A percentile compares a stretch with the other conserved stretches of the same genome.
Conservation (phyloP, 169 alveolate species). For the Plasmodium knowlesi region DNA sequence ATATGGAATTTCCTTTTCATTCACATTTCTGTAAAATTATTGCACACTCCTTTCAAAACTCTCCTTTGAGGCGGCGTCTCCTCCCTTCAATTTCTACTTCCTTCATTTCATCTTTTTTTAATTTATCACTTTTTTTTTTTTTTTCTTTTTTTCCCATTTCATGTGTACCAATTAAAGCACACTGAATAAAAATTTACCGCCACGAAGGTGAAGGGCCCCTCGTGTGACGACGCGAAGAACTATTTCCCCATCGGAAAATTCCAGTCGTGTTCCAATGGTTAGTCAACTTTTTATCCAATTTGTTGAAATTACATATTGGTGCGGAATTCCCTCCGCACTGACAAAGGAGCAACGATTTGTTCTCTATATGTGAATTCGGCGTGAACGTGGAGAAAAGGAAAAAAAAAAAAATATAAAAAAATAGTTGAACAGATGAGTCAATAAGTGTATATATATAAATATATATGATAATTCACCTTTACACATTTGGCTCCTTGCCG, state of each 20-base stretch:
- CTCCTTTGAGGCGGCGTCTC: neutral
- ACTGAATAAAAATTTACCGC: neutral
- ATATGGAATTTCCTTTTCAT: neutral
- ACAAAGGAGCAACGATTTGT: conserved; percentile 2
- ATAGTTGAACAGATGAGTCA: neutral
- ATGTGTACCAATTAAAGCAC: neutral
- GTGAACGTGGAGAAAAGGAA: neutral
- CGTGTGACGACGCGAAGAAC: neutral
- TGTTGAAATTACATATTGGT: neutral
- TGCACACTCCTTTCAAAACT: neutral
- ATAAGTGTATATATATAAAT: neutral
- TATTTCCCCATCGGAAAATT: neutral
- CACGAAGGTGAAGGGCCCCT: neutral
- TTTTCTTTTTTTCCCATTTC: neutral
- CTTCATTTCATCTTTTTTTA: neutral
- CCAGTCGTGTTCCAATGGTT: neutral
- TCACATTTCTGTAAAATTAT: neutral
- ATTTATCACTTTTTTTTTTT: neutral
- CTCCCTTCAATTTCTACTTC: neutral
- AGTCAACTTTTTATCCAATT: neutral
- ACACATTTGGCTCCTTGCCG: neutral
- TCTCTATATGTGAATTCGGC: neutral
- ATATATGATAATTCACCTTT: neutral
- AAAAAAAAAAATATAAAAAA: conserved; percentile 2
- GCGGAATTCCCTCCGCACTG: neutral